A percentile compares a stretch with the other conserved stretches of the same genome.
Conservation (phyloP, 768 basidiomycete genomes). For the Dictyophora rubrovolvata region DNA sequence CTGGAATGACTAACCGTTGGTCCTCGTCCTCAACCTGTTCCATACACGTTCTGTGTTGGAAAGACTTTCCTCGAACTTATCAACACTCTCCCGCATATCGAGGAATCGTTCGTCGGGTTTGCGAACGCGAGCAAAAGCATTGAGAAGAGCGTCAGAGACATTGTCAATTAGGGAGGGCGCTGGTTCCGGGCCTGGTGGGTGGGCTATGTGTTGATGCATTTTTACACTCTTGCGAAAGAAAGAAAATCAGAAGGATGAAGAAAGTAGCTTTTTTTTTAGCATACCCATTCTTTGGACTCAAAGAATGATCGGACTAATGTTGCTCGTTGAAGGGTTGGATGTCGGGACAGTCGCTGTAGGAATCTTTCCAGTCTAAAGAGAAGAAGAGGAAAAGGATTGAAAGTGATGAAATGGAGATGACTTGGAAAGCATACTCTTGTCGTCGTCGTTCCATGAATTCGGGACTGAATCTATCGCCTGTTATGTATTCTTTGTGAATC, state of each 20-base stretch:
- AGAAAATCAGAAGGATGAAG: neutral
- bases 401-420: slow-evolving; percentile 5
- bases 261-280: slow-evolving; percentile 14
- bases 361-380: slow-evolving; percentile 76
- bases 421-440: slow-evolving; percentile 51
- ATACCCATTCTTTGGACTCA: slow-evolving; percentile 97
- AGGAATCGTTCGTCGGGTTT: slow-evolving; percentile 97
- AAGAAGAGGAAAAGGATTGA: slow-evolving; percentile 1
- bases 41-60: slow-evolving; percentile 71
- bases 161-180: slow-evolving; percentile 82
- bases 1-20: slow-evolving; percentile 55
- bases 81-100: slow-evolving; percentile 81
- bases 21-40: slow-evolving; percentile 65
- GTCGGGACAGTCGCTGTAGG: slow-evolving; percentile 79
- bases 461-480: slow-evolving; percentile 92
- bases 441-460: slow-evolving; percentile 95
- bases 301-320: slow-evolving; percentile 90
- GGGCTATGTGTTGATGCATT: slow-evolving; percentile 94
- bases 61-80: slow-evolving; percentile 96
- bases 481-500: slow-evolving; percentile 71
- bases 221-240: slow-evolving; percentile 62
- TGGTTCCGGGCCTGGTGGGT: slow-evolving; percentile 80
- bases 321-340: slow-evolving; percentile 88
- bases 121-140: slow-evolving; percentile 89
- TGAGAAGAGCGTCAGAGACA: slow-evolving; percentile 89